Evolutionary conservation across 2,329 filamentous ascomycete species (phyloP).

Genomic region (Mariannaea sp.): DNA sequence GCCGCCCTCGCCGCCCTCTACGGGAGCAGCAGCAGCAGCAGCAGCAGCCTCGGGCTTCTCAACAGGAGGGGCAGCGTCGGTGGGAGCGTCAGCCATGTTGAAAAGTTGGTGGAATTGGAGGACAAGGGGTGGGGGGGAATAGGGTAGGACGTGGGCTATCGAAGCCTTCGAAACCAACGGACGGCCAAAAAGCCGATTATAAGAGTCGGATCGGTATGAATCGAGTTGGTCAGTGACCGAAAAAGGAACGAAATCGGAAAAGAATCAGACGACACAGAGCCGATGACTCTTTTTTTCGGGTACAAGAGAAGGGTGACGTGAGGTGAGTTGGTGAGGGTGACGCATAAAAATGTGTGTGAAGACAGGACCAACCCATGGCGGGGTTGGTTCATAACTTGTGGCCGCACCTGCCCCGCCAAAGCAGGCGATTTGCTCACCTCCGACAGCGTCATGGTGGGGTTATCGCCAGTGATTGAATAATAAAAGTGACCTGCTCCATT

Average conservation of each 20-base stretch:
- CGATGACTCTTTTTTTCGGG: conserved; percentile 31
- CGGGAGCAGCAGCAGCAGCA: conserved; percentile 14
- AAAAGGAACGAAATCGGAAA: conserved; percentile 20
- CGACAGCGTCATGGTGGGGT: conserved; percentile 34
- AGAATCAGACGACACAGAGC: conserved; percentile 27
- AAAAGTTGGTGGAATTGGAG: conserved; percentile 4
- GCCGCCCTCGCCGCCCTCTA: conserved; percentile 25
- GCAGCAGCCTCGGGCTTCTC: conserved; percentile 21
- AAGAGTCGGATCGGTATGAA: conserved; percentile 10
- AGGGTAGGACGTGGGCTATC: conserved; percentile 11
- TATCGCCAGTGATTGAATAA: conserved; percentile 5
- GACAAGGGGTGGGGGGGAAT: conserved; percentile 6
- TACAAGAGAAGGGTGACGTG: conserved; percentile 6
- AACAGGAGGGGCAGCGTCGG: conserved; percentile 26
- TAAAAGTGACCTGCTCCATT: conserved; percentile 1
- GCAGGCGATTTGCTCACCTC: conserved; percentile 26
- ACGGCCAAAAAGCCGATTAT: conserved; percentile 15
- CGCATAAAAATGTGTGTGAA: conserved; percentile 32
- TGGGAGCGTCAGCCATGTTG: conserved; percentile 32
- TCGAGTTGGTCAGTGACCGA: conserved; percentile 15
- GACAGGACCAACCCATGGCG: conserved; percentile 22
- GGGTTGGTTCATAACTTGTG: conserved; percentile 27
- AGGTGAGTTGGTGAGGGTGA: conserved; percentile 29
- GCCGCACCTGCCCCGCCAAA: conserved; percentile 34
- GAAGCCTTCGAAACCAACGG: conserved; percentile 7